Evolutionary conservation across 345 rosid genomes (phyloP), one percentile per base, ranked within the genome.

Genomic region (Orychophragmus violaceus): DNA sequence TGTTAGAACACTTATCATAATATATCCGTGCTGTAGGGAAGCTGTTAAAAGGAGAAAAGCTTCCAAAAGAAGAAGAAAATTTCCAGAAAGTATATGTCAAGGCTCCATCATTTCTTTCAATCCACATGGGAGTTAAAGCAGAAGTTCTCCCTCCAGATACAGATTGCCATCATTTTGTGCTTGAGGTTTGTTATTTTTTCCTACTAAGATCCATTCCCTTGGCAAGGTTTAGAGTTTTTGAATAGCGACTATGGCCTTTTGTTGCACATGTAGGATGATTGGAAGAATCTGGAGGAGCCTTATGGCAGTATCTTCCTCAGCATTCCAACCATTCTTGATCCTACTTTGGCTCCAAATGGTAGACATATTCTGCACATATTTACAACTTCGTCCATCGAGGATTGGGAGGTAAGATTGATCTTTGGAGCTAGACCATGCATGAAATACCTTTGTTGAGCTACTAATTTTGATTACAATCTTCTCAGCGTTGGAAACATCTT

Each of bases 91-190:
- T 81, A 56, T 94, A 93, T 77, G 87, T 88, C 30, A 84, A 90
- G 82, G 99, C 99, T 64, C 97, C 99, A 16, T 94, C 99, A 41
- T 94, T 94, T 78, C 95, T 94, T 73, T 90, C 99, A 59, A 88
- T 94, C 76, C 99, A 90, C 79, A 82, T 94, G 88, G 99, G 95
- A 74, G 95, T 90, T 45, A 85, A 82, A 80, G 95, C 88, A 13
- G 89, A 83, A 48, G 83, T 85, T 80, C 85, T 94, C 22, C 96
- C 96, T 51, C 85, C 82, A 14, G 90, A 83, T 42, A 94, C 97
- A 27, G 97, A 90, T 74, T 94, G 99, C 73, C 97, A 94, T 68
- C 97, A 90, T 81, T 94, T 94, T 72, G 62, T 94, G 53, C 96
- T 94, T 13, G 95, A 94, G 96, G 99, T 94, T 75, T 39, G 70